phyloP scores from a whole-genome alignment of 225 moss, liverwort and hornwort species.

The Polytrichum formosum region DNA sequence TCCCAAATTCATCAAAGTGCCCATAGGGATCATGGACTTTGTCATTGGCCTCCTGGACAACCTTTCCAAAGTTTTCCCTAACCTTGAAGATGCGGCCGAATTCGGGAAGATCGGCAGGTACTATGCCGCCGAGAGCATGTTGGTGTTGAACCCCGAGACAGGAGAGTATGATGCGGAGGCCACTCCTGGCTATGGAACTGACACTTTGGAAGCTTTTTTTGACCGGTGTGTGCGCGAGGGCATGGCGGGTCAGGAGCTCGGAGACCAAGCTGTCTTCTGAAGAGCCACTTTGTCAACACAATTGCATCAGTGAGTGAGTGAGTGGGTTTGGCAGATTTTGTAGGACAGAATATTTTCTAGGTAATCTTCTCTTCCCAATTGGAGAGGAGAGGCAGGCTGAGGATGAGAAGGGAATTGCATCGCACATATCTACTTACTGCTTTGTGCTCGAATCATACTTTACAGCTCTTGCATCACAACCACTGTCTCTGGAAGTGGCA shows the following conservation, averaged over 20 bases:
- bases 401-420: too few relatives aligned
- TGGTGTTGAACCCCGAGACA: constrained; percentile 69
- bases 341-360: too few relatives aligned
- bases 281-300: background rate
- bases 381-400: too few relatives aligned
- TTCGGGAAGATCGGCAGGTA: constrained; percentile 97
- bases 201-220: constrained; percentile 91
- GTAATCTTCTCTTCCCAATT: too few relatives aligned
- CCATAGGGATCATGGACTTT: constrained; percentile 95
- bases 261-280: constrained; percentile 95
- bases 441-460: too few relatives aligned
- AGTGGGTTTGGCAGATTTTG: too few relatives aligned
- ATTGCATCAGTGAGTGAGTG: too few relatives aligned
- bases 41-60: constrained; percentile 81
- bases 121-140: constrained; percentile 98
- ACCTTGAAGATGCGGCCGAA: constrained; percentile 78
- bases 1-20: constrained; percentile 88
- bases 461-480: too few relatives aligned
- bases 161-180: constrained; percentile 81
- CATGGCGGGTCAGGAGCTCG: constrained; percentile 97
- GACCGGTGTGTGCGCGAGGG: constrained; percentile 74
- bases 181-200: constrained; percentile 84
- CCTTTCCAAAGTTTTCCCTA: constrained; percentile 69
- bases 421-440: too few relatives aligned
- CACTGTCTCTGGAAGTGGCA: too few relatives aligned